Evolutionary conservation across 2,329 filamentous ascomycete species (phyloP), one percentile per base, ranked within the genome.

Genomic region (Drechslerella dactyloides): DNA sequence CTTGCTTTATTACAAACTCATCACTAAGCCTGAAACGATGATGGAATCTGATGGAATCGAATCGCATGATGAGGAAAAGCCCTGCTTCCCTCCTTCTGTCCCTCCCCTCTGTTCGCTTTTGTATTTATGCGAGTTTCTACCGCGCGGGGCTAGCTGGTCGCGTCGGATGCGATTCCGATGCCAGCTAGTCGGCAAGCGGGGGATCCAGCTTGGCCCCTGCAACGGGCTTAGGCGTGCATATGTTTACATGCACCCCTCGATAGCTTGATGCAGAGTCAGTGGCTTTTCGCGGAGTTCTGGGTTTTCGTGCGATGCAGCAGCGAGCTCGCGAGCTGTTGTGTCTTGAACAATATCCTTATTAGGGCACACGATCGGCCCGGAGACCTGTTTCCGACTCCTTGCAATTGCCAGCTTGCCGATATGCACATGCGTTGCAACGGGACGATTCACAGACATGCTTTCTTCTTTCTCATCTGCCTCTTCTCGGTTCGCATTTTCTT

Each of bases 1-100:
- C 58, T 63, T 69, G 65, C 65, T 17, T 63, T 55, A 58, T 63
- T 50, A 64, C 53, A 46, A 59, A 64, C 35, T 55, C 53, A 51
- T 69, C 48, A 44, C 24, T 46, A 27, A 55, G 24, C 53, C 64
- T 27, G n/a, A n/a, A n/a, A n/a, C 46, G 19, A 10, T 17, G 23
- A 64, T 52, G 21, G 44, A 40, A 46, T 46, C 33, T 27, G 54
- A n/a, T n/a, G n/a, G n/a, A n/a, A n/a, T n/a, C n/a, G n/a, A n/a
- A n/a, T n/a, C n/a, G n/a, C n/a, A n/a, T n/a, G n/a, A 35, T 30
- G 27, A 21, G 27, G n/a, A 27, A 21, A 30, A 27, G 33, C 27
- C n/a, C 21, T 24, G 33, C 21, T 52, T 53, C 46, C 33, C n/a
- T 53, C 27, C 27, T 4, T 33, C 27, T 8, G 8, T 33, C 27